A percentile compares a stretch with the other conserved stretches of the same genome.
Evolutionary conservation across 2,329 filamentous ascomycete species (phyloP).

Genomic region (Phyllosticta paracitricarpa): DNA sequence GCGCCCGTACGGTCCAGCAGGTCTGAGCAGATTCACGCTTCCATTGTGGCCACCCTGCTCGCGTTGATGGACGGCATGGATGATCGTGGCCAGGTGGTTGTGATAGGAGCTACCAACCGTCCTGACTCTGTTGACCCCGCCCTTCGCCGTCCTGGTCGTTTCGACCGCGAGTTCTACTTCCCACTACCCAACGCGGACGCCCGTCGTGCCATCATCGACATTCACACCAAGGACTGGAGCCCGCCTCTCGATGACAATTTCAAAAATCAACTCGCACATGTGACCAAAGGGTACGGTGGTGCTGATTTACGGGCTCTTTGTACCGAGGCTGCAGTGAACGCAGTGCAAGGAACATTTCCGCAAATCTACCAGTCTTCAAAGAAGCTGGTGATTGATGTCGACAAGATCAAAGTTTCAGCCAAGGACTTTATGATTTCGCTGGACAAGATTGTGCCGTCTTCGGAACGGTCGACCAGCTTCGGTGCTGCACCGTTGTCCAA

Average conservation of each 20-base stretch:
- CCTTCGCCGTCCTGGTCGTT: slow-evolving; percentile 84
- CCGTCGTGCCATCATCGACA: slow-evolving; percentile 79
- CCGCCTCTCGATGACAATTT: slow-evolving; percentile 62
- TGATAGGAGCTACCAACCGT: slow-evolving; percentile 96
- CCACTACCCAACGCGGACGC: slow-evolving; percentile 75
- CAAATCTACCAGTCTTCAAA: slow-evolving; percentile 89
- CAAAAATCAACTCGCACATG: slow-evolving; percentile 72
- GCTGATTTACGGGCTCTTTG: slow-evolving; percentile 89
- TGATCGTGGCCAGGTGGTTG: slow-evolving; percentile 93
- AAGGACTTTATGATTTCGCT: slow-evolving; percentile 97
- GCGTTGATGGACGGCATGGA: slow-evolving; percentile 98
- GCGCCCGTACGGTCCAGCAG: slow-evolving; percentile 95
- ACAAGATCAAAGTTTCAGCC: slow-evolving; percentile 74
- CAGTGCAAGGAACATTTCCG: slow-evolving; percentile 89
- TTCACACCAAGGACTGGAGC: slow-evolving; percentile 92
- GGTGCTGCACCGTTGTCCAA: slow-evolving; percentile 73
- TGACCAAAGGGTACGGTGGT: slow-evolving; percentile 94
- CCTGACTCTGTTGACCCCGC: slow-evolving; percentile 95
- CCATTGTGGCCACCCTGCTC: slow-evolving; percentile 88
- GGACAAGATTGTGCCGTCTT: slow-evolving; percentile 93
- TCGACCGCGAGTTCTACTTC: slow-evolving; percentile 97
- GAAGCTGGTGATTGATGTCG: slow-evolving; percentile 80
- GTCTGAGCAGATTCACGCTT: slow-evolving; percentile 97
- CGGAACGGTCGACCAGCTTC: slow-evolving; percentile 78
- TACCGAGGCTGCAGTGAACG: slow-evolving; percentile 90